Evolutionary conservation across 2,329 filamentous ascomycete species (phyloP).

Genomic region (Fusarium tjaetaba): DNA sequence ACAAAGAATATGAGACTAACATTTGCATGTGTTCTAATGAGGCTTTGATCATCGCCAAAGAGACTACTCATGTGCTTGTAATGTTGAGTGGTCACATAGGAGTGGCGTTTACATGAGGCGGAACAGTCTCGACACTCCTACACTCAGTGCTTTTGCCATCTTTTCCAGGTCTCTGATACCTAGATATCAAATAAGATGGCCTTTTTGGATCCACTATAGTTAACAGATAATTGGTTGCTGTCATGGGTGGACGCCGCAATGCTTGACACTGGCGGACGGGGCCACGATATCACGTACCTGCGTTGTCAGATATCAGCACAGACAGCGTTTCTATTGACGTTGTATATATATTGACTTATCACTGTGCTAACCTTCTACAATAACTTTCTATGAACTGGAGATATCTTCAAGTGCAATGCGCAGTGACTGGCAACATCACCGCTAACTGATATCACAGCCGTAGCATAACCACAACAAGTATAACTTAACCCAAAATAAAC

Average conservation of each 20-base stretch:
- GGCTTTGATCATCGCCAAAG: background rate
- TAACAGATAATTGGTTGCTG: background rate
- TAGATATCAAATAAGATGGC: accelerated
- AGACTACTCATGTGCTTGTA: background rate
- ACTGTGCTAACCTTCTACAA: accelerated
- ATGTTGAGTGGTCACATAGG: background rate
- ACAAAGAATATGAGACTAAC: background rate
- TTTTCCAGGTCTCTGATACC: background rate
- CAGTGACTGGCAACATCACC: background rate
- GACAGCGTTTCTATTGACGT: background rate
- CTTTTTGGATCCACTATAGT: background rate
- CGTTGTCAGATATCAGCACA: background rate
- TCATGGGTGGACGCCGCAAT: background rate
- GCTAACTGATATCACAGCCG: background rate
- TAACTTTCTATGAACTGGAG: accelerated
- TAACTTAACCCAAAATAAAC: background rate
- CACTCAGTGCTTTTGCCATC: no score
- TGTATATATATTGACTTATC: accelerated
- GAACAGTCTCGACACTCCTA: background rate
- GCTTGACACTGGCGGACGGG: constrained; percentile 16
- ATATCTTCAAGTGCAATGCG: background rate
- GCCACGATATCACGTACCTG: background rate
- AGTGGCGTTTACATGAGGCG: background rate
- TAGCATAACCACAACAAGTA: background rate
- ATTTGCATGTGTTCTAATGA: background rate